These are phyloP conservation scores for Sclerotinia sclerotiorum DNA, from an alignment of 2,329 filamentous ascomycete species.

Conservation along the genomic window DNA sequence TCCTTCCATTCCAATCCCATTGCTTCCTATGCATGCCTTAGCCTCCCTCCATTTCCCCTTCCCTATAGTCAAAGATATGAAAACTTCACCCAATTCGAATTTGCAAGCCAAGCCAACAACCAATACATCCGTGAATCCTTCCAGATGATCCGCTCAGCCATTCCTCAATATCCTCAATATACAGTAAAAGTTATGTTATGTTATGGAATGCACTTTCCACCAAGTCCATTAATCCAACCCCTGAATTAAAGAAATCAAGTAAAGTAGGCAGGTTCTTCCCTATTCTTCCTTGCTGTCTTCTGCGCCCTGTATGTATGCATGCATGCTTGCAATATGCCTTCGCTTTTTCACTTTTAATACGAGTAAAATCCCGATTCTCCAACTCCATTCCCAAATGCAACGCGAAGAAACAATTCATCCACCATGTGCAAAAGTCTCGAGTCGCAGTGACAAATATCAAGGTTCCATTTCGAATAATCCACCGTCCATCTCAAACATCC, in stretches of 20 bases:
- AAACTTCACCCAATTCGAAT: conserved; percentile 3
- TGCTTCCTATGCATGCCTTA: too few species aligned
- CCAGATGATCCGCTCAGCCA: neutral
- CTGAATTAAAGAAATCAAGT: conserved; percentile 1
- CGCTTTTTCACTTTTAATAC: conserved; percentile 8
- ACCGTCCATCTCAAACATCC: conserved; percentile 26
- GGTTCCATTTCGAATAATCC: conserved; percentile 26
- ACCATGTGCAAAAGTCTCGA: neutral
- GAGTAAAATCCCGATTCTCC: conserved; percentile 7
- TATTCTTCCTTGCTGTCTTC: neutral
- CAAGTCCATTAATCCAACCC: conserved; percentile 20
- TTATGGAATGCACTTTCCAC: conserved; percentile 1
- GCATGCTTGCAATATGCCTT: conserved; percentile 9
- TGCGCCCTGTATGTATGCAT: neutral
- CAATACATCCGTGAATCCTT: neutral
- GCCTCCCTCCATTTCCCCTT: too few species aligned
- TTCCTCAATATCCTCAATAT: conserved; percentile 6
- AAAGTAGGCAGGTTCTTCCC: neutral
- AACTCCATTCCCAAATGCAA: conserved; percentile 14
- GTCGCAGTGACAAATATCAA: conserved; percentile 1
- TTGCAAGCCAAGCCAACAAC: neutral
- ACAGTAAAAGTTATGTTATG: neutral
- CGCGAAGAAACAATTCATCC: neutral
- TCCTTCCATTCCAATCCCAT: too few species aligned
- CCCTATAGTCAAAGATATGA: too few species aligned